Evolutionary conservation across 2,329 filamentous ascomycete genomes (phyloP).

Genomic region (Pseudocercospora ulei): DNA sequence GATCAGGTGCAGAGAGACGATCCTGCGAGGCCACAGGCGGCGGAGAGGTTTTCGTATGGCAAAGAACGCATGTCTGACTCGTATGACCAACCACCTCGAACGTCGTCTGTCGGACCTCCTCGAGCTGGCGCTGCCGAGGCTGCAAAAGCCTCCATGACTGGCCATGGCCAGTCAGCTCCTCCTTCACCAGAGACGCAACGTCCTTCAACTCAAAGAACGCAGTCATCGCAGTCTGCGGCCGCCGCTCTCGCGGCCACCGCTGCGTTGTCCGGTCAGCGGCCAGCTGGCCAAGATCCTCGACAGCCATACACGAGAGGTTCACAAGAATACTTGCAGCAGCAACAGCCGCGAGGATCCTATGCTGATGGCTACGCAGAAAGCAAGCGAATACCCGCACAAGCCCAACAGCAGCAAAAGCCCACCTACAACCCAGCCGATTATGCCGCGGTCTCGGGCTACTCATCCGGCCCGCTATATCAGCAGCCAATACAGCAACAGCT

Average conservation of each 20-base stretch:
- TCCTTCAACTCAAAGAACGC: slow-evolving; percentile 43
- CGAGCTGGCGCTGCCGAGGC: slow-evolving; percentile 39
- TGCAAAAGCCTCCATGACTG: slow-evolving; percentile 41
- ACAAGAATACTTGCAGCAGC: slow-evolving; percentile 32
- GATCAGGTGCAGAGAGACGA: slow-evolving; percentile 32
- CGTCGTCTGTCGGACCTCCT: slow-evolving; percentile 36
- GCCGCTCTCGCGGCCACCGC: slow-evolving; percentile 42
- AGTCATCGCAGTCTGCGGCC: slow-evolving; percentile 43
- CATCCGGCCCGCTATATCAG: slow-evolving; percentile 33
- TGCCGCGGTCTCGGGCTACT: slow-evolving; percentile 40
- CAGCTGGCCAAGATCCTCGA: slow-evolving; percentile 36
- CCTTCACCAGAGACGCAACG: slow-evolving; percentile 41
- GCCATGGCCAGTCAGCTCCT: slow-evolving; percentile 34
- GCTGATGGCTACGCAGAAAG: slow-evolving; percentile 33
- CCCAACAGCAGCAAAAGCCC: slow-evolving; percentile 40
- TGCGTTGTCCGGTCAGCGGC: slow-evolving; percentile 37
- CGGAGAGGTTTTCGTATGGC: slow-evolving; percentile 40
- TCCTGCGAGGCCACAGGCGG: slow-evolving; percentile 29
- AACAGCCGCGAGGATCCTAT: slow-evolving; percentile 26
- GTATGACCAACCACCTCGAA: slow-evolving; percentile 35
- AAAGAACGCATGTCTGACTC: slow-evolving; percentile 37
- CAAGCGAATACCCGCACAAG: slow-evolving; percentile 28
- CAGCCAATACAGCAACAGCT: slow-evolving; percentile 43
- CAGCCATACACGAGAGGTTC: slow-evolving; percentile 39
- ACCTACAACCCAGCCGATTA: slow-evolving; percentile 71